Evolutionary conservation across 169 alveolate genomes (phyloP).

Genomic region (Cryptosporidium canis): DNA sequence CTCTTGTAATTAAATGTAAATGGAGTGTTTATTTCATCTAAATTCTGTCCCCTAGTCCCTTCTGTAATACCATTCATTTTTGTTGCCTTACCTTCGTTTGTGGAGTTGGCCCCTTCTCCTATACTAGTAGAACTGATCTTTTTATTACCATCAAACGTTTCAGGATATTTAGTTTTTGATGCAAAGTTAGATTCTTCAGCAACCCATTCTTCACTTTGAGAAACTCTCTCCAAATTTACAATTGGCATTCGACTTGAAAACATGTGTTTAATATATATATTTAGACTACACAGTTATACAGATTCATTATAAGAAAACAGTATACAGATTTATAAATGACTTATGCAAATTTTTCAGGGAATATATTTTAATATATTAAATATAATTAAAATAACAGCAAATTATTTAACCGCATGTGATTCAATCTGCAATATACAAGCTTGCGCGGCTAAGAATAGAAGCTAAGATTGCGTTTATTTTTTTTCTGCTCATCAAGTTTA

Average conservation of each 20-base stretch:
- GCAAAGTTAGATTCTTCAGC: not conserved
- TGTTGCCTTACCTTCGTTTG: not conserved
- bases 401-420: not conserved
- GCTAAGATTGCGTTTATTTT: not conserved
- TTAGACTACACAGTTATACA: not conserved
- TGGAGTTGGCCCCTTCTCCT: no score
- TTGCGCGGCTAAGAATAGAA: not conserved
- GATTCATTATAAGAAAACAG: not conserved
- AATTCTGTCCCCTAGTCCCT: not conserved
- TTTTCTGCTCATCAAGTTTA: not conserved
- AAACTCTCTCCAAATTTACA: not conserved
- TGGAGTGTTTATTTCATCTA: not conserved
- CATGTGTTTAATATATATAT: no score
- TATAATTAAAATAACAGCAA: not conserved
- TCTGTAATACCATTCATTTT: not conserved
- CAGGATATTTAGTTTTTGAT: not conserved
- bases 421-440: not conserved
- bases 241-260: not conserved
- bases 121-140: no score
- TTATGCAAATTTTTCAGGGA: not conserved
- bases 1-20: conserved; percentile 21
- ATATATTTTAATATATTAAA: not conserved
- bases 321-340: no score
- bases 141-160: not conserved
- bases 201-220: not conserved